Conservation (phyloP, 1,284 basidiomycete species). For the Rhodotorula sp. region DNA sequence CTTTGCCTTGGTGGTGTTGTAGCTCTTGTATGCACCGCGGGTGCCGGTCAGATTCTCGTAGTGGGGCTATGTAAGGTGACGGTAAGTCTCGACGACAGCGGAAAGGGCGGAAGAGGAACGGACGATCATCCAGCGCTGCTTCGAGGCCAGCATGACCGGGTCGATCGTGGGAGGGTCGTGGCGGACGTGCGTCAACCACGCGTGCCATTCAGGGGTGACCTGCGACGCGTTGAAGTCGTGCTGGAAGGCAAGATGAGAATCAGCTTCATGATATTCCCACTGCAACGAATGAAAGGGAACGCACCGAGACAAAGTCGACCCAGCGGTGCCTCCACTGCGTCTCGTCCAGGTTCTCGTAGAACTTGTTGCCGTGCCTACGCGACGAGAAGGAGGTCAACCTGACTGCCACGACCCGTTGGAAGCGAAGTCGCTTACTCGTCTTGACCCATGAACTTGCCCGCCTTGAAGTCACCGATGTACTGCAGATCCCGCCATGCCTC, state of each 20-base stretch:
- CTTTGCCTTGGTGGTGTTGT: slow-evolving; percentile 81
- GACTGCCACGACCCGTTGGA: no score
- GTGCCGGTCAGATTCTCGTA: slow-evolving; percentile 87
- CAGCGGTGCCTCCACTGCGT: slow-evolving; percentile 83
- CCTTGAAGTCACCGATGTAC: slow-evolving; percentile 88
- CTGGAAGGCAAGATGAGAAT: slow-evolving; percentile 47
- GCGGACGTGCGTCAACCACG: slow-evolving; percentile 89
- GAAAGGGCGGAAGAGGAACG: slow-evolving; percentile 47
- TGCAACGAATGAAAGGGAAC: slow-evolving; percentile 23
- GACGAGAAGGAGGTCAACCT: not conserved
- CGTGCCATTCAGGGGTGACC: slow-evolving; percentile 90
- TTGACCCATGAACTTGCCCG: slow-evolving; percentile 69
- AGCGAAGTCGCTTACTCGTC: slow-evolving; percentile 65
- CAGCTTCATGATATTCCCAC: not conserved
- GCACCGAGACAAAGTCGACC: slow-evolving; percentile 83
- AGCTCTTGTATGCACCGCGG: slow-evolving; percentile 78
- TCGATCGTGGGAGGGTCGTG: slow-evolving; percentile 74
- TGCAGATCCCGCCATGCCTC: slow-evolving; percentile 43
- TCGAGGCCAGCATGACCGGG: slow-evolving; percentile 62
- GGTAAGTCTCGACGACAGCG: not conserved
- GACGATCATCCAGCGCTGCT: slow-evolving; percentile 79
- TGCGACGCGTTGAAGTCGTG: slow-evolving; percentile 85
- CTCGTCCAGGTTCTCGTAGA: slow-evolving; percentile 81
- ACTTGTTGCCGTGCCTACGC: slow-evolving; percentile 50
- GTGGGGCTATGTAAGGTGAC: slow-evolving; percentile 58